Evolutionary conservation across 805 yeast species (phyloP), one percentile per base, ranked within the genome.

Genomic region (Vanderwaltozyma tropicalis): DNA sequence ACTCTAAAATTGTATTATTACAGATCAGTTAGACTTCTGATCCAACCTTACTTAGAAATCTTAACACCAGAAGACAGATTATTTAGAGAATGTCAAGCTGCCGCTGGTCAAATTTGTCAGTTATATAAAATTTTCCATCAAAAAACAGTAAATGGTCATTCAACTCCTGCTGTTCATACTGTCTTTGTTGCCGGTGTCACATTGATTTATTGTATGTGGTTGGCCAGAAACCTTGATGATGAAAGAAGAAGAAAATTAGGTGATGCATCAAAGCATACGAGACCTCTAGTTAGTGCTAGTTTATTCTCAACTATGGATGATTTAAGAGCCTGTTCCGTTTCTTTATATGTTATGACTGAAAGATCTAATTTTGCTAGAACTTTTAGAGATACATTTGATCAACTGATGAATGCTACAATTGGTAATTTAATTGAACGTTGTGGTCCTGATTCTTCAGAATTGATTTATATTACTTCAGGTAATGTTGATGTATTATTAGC

Each of bases 101-200:
- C 81, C 18, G 81, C 83, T 1, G 84, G 83, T 20, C 80, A 76
- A 51, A 72, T 78, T 28, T 76, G 83, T 49, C 80, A 74, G 45
- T 61, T 76, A 19, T 74, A 76, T 52, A 74, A 76, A 44, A 75
- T 71, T 12, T 76, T 74, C 52, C 80, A 75, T 54, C 77, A 76
- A 48, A 73, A 70, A 46, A 74, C 81, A 0, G 73, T 72, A 2
- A 63, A 64, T 38, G 83, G 83, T 3, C 80, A 75, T 49, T 74
- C 82, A 0, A 76, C 79, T 0, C 69, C 79, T 24, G 78, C 80
- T 11, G 75, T 78, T 31, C 83, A 78, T 49, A 74, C 81, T 0
- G 76, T 74, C 10, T 78, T 78, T 51, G 76, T 74, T 35, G 82
- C 83, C 11, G 85, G 85, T 33, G 76, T 78, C 7, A 78, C 84